Conservation (phyloP, 2,329 filamentous ascomycete species). For the Ophiocordyceps camponoti-leonardi region DNA sequence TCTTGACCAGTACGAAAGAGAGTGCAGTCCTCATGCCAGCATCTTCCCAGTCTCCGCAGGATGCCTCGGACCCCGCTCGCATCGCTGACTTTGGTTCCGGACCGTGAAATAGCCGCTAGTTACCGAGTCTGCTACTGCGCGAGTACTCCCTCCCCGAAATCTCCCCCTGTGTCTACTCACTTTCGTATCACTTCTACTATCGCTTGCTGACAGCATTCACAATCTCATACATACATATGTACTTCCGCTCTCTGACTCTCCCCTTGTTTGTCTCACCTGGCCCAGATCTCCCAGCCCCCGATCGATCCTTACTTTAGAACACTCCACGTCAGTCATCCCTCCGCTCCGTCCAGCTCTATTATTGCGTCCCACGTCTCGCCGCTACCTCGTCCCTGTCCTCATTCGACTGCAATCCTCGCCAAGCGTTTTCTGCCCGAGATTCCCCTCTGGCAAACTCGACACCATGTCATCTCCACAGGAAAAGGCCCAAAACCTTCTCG, state of each 20-base stretch:
- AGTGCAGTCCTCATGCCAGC: background rate
- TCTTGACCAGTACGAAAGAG: too few species aligned
- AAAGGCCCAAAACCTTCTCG: slow-evolving; percentile 58
- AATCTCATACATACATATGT: too few species aligned
- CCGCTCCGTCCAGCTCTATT: background rate
- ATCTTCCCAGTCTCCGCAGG: background rate
- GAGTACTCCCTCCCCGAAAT: background rate
- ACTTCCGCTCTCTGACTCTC: background rate
- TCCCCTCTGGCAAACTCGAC: slow-evolving; percentile 2
- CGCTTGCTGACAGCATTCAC: background rate
- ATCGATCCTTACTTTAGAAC: slow-evolving; percentile 4
- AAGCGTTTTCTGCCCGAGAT: slow-evolving; percentile 3
- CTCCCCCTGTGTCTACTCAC: background rate
- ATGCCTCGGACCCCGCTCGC: background rate
- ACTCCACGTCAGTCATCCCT: slow-evolving; percentile 1
- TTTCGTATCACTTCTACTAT: background rate
- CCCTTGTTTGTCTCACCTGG: background rate
- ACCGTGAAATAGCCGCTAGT: background rate
- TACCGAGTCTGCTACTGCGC: background rate
- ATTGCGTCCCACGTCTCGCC: background rate
- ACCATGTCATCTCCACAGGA: slow-evolving; percentile 55
- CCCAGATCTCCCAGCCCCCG: background rate
- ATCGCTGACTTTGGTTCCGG: background rate
- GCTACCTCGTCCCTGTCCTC: background rate
- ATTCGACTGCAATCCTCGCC: background rate